Evolutionary conservation across 768 basidiomycete species (phyloP).

Genomic region (Royoungia palumana): DNA sequence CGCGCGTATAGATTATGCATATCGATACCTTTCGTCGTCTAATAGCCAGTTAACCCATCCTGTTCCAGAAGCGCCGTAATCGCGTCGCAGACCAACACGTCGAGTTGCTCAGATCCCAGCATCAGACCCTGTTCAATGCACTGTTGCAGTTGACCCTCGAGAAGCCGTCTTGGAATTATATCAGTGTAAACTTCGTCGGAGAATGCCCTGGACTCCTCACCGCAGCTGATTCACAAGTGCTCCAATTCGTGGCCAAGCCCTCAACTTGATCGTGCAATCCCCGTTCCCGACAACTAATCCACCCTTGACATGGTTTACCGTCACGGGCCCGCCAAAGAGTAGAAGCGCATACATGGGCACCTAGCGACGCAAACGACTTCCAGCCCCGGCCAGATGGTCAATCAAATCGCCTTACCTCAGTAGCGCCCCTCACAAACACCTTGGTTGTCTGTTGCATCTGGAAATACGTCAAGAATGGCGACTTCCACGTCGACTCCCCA

Average conservation of each 20-base stretch:
- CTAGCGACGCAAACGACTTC: conserved; percentile 33
- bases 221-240: conserved; percentile 84
- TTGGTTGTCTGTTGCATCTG: conserved; percentile 79
- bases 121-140: conserved; percentile 62
- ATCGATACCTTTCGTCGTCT: no score
- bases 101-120: conserved; percentile 42
- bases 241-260: conserved; percentile 88
- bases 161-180: conserved; percentile 48
- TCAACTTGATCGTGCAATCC: conserved; percentile 55
- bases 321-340: conserved; percentile 77
- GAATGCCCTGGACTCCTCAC: conserved; percentile 36
- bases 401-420: conserved; percentile 55
- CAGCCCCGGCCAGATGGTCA: not conserved
- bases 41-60: conserved; percentile 31
- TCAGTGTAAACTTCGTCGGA: not conserved
- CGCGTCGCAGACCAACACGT: conserved; percentile 52
- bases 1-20: no score
- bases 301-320: conserved; percentile 78
- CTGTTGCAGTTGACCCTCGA: conserved; percentile 64
- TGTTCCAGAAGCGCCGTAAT: conserved; percentile 39
- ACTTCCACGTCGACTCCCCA: conserved; percentile 64
- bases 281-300: conserved; percentile 62
- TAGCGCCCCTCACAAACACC: conserved; percentile 81
- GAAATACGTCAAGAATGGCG: conserved; percentile 82
- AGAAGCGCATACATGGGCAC: conserved; percentile 86